Evolutionary conservation across 169 alveolate species (phyloP).

Genomic region (Hammondia hammondi): DNA sequence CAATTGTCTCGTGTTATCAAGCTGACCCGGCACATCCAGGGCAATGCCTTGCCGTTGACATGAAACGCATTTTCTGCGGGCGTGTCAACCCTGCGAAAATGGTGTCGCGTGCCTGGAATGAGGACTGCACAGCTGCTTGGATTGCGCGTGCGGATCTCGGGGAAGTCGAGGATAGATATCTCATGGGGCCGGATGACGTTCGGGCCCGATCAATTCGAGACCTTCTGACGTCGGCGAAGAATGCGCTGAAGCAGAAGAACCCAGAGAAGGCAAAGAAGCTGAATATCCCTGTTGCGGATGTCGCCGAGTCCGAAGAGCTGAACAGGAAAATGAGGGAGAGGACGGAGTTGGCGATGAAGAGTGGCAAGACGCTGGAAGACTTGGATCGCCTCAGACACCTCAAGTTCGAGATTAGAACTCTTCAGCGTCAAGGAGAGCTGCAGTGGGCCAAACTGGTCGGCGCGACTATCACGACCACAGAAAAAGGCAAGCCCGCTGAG

Average conservation of each 20-base stretch:
- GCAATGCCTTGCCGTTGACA: neutral
- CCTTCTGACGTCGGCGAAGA: neutral
- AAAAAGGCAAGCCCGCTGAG: neutral
- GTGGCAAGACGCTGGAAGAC: neutral
- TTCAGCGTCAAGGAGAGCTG: slow-evolving; percentile 6
- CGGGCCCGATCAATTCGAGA: slow-evolving; percentile 22
- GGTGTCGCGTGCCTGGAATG: slow-evolving; percentile 10
- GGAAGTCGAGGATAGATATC: neutral
- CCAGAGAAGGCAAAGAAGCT: neutral
- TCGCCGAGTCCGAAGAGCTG: neutral
- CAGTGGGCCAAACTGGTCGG: slow-evolving; percentile 31
- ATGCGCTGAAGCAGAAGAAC: neutral
- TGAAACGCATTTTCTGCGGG: slow-evolving; percentile 26
- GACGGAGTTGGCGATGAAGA: neutral
- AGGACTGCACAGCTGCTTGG: neutral
- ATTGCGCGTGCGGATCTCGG: neutral
- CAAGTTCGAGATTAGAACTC: neutral
- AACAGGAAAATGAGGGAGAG: neutral
- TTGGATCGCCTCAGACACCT: neutral
- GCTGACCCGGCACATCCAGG: neutral
- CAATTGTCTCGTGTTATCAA: neutral
- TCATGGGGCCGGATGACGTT: slow-evolving; percentile 25
- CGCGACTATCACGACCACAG: neutral
- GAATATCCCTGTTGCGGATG: neutral
- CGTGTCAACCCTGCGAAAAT: neutral